Percentiles rank a stretch among this genome's conserved stretches.
phyloP scores from a whole-genome alignment of 257 asterid species.

The Craterostigma plantagineum region DNA sequence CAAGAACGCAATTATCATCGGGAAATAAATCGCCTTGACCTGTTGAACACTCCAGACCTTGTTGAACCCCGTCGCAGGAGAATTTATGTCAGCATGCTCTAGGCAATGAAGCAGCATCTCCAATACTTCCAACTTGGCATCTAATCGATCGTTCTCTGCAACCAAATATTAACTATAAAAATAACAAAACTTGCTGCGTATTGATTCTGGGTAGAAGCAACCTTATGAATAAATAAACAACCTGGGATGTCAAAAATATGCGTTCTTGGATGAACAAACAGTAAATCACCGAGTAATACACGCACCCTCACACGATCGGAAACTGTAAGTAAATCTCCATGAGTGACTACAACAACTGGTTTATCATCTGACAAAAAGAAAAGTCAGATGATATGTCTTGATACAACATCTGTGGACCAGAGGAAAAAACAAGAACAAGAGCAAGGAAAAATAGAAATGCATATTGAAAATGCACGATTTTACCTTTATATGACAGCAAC shows the following conservation, averaged over 20 bases:
- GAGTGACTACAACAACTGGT: slow-evolving; percentile 74
- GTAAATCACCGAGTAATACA: slow-evolving; percentile 41
- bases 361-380: slow-evolving; percentile 43
- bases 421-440: not conserved
- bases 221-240: slow-evolving; percentile 2
- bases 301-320: slow-evolving; percentile 43
- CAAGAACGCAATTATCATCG: not conserved
- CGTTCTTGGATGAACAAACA: slow-evolving; percentile 49
- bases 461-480: not conserved
- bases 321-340: slow-evolving; percentile 64
- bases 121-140: slow-evolving; percentile 25
- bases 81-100: slow-evolving; percentile 53
- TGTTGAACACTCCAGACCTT: slow-evolving; percentile 22
- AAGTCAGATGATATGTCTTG: too few relatives aligned
- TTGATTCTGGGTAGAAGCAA: not conserved
- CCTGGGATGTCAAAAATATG: slow-evolving; percentile 86
- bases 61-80: slow-evolving; percentile 20
- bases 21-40: not conserved
- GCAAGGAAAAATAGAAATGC: not conserved
- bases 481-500: slow-evolving; percentile 58
- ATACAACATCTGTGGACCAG: too few relatives aligned
- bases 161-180: slow-evolving; percentile 1
- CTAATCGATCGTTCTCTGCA: slow-evolving; percentile 35
- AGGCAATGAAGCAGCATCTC: slow-evolving; percentile 48
- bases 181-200: not conserved